phyloP scores from a whole-genome alignment of 441 rosid genomes.

The Macaranga tanarius region DNA sequence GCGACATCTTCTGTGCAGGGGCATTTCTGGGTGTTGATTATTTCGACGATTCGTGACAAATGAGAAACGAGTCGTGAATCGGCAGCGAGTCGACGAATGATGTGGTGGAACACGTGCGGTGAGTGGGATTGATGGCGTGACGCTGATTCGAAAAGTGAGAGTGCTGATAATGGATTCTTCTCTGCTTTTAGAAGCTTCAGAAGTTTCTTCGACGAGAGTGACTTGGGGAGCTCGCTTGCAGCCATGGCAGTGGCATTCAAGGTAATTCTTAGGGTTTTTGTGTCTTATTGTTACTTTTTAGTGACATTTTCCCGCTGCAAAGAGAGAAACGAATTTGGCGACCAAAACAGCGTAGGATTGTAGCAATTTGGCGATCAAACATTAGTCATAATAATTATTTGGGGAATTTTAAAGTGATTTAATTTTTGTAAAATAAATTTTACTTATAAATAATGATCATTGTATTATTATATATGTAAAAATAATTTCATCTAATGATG shows the following conservation, averaged over 20 bases:
- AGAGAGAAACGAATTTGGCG: neutral
- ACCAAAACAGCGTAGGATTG: too few relatives aligned
- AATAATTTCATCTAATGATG: too few relatives aligned
- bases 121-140: conserved; percentile 52
- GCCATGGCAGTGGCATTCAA: conserved; percentile 38
- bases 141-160: conserved; percentile 65
- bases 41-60: conserved; percentile 55
- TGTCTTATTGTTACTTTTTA: conserved; percentile 15
- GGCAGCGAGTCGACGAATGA: conserved; percentile 69
- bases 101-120: conserved; percentile 58
- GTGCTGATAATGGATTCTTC: conserved; percentile 49
- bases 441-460: too few relatives aligned
- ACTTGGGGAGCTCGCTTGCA: conserved; percentile 35
- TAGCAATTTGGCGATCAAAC: too few relatives aligned
- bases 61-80: conserved; percentile 45
- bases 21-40: conserved; percentile 37
- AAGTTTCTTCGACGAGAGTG: conserved; percentile 53
- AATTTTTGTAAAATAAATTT: too few relatives aligned
- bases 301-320: conserved; percentile 13
- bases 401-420: too few relatives aligned
- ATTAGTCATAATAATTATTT: too few relatives aligned
- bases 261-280: conserved; percentile 16
- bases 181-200: conserved; percentile 64
- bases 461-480: too few relatives aligned
- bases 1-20: conserved; percentile 30